These are phyloP conservation scores for Nepenthes mirabilis DNA, from an alignment of 148 eudicot genomes.

Conservation along the genomic window DNA sequence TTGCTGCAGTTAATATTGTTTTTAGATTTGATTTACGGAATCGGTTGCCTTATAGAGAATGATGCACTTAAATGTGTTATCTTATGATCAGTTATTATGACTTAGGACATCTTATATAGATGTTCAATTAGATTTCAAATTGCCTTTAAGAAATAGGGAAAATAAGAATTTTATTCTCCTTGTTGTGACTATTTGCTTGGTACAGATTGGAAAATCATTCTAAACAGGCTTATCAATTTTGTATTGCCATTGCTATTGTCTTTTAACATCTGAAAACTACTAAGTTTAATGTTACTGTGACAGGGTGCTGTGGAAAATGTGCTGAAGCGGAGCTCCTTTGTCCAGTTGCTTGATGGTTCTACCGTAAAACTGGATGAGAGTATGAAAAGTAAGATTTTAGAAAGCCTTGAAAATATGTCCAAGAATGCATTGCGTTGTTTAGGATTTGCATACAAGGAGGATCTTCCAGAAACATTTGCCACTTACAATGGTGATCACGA, in stretches of 20 bases:
- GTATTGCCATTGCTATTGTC: not conserved
- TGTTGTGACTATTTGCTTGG: too few species aligned
- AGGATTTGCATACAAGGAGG: slow-evolving; percentile 22
- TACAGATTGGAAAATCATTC: not conserved
- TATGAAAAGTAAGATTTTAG: slow-evolving; percentile 28
- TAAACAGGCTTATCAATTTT: not conserved
- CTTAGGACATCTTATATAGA: too few species aligned
- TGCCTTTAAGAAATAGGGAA: too few species aligned
- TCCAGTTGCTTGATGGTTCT: slow-evolving; percentile 70
- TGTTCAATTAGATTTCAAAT: too few species aligned
- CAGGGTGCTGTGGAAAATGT: slow-evolving; percentile 94
- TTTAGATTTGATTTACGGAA: too few species aligned
- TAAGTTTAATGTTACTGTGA: slow-evolving; percentile 1
- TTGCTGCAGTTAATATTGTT: too few species aligned
- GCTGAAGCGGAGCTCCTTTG: slow-evolving; percentile 63
- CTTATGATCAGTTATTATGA: too few species aligned
- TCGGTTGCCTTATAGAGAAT: too few species aligned
- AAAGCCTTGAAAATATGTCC: slow-evolving; percentile 69
- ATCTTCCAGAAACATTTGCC: slow-evolving; percentile 39
- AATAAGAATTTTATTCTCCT: not conserved
- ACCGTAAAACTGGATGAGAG: slow-evolving; percentile 38
- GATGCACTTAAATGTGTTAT: too few species aligned
- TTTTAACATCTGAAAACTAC: not conserved
- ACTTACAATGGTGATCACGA: slow-evolving; percentile 10
- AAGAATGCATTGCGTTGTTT: slow-evolving; percentile 45